A percentile compares a stretch with the other conserved stretches of the same genome.
Conservation (phyloP, 1,284 basidiomycete genomes). For the Sanghuangporus sanghuang region DNA sequence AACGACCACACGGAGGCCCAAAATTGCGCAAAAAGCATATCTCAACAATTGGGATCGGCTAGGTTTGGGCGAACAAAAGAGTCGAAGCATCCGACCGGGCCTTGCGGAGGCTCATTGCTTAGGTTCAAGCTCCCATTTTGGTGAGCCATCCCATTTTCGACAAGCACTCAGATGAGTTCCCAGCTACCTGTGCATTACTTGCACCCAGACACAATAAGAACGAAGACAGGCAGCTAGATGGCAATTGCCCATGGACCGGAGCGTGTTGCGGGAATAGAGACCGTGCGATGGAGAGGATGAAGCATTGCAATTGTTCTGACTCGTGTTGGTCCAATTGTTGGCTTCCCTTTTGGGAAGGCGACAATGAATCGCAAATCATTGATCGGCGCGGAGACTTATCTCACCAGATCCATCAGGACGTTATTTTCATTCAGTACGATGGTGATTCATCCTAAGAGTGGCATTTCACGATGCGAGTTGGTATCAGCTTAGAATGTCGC, state of each 20-base stretch:
- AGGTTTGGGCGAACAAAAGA: constrained; percentile 8
- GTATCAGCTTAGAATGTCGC: neutral
- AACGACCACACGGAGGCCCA: neutral
- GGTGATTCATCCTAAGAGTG: no score
- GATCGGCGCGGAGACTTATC: neutral
- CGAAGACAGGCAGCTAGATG: neutral
- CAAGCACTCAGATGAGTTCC: neutral
- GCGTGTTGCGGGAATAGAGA: neutral
- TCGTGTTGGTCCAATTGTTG: neutral
- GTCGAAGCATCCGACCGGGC: neutral
- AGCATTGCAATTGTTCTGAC: neutral
- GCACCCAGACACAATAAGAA: neutral
- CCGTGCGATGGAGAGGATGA: neutral
- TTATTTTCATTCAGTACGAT: no score
- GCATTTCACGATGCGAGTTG: neutral
- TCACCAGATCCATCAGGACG: no score
- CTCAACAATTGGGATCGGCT: constrained; percentile 3
- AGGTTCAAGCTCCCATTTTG: neutral
- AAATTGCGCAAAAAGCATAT: neutral
- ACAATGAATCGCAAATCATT: neutral
- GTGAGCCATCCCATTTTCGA: neutral
- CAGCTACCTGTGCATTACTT: neutral
- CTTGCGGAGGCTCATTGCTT: neutral
- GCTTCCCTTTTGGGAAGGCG: neutral
- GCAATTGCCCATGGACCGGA: neutral